Percentiles rank a stretch among this genome's conserved stretches.
These are phyloP conservation scores for Protomyces arabidopsidicola DNA, from an alignment of 1,139 yeast genomes.

Conservation along the genomic window DNA sequence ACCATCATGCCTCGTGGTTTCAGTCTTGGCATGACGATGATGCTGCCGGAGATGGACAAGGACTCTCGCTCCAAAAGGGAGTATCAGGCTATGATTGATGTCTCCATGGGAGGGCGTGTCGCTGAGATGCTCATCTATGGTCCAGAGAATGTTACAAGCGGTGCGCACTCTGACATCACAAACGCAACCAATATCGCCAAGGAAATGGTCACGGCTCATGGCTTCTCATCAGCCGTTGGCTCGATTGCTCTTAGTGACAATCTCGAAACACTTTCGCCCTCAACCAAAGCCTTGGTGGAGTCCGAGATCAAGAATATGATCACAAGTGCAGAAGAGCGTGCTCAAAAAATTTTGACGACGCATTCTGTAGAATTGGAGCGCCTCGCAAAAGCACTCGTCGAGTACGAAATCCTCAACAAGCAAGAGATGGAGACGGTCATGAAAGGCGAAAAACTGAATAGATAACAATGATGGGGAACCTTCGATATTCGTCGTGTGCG, in stretches of 20 bases:
- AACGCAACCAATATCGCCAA: slow-evolving; percentile 90
- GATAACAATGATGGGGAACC: background rate
- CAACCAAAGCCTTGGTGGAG: slow-evolving; percentile 83
- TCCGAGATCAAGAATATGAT: slow-evolving; percentile 77
- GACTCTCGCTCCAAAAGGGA: slow-evolving; percentile 87
- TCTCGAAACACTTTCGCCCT: slow-evolving; percentile 47
- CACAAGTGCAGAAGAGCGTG: slow-evolving; percentile 70
- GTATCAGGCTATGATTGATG: slow-evolving; percentile 87
- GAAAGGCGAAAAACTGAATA: slow-evolving; percentile 46
- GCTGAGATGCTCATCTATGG: slow-evolving; percentile 95
- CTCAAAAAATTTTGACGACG: slow-evolving; percentile 61
- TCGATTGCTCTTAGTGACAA: slow-evolving; percentile 61
- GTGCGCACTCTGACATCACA: slow-evolving; percentile 53
- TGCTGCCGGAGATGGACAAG: slow-evolving; percentile 97
- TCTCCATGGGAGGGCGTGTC: slow-evolving; percentile 97
- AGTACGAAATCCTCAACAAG: slow-evolving; percentile 88
- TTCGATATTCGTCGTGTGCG: too few species aligned
- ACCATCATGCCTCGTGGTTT: slow-evolving; percentile 95
- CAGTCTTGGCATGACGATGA: slow-evolving; percentile 94
- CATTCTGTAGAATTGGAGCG: slow-evolving; percentile 70
- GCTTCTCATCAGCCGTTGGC: slow-evolving; percentile 92
- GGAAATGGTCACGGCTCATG: slow-evolving; percentile 94
- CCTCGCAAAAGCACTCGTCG: slow-evolving; percentile 86
- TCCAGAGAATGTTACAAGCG: slow-evolving; percentile 79
- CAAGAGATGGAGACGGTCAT: slow-evolving; percentile 87